A percentile compares a stretch with the other conserved stretches of the same genome.
These are phyloP conservation scores for Xylaria palmicola DNA, from an alignment of 495 filamentous ascomycete genomes.

Conservation along the genomic window DNA sequence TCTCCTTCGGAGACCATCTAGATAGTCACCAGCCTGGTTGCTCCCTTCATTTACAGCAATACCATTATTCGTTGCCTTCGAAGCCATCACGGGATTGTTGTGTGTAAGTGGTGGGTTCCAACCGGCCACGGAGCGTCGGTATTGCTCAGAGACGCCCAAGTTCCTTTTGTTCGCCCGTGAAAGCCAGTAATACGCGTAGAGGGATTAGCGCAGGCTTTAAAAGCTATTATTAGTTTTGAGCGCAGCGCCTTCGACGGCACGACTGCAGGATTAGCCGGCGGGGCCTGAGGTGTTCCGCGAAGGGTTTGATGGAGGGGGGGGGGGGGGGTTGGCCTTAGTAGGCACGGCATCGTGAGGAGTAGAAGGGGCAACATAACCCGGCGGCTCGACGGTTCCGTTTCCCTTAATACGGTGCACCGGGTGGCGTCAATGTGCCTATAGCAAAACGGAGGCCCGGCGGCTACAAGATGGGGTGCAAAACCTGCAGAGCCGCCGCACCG, in stretches of 20 bases:
- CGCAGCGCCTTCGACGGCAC: background rate
- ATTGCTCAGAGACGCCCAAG: too few species aligned
- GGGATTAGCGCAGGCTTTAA: background rate
- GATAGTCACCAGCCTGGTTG: background rate
- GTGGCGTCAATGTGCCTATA: constrained; percentile 2
- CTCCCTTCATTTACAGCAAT: background rate
- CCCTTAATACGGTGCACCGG: background rate
- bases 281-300: background rate
- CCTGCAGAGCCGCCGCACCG: background rate
- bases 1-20: background rate
- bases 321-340: background rate
- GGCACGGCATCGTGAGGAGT: background rate
- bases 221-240: background rate
- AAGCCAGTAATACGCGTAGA: background rate
- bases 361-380: background rate
- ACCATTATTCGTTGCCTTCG: background rate
- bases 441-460: constrained; percentile 10
- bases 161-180: background rate
- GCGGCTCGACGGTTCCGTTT: background rate
- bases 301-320: background rate
- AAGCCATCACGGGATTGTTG: background rate
- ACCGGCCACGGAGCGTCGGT: too few species aligned
- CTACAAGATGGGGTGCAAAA: background rate
- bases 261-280: background rate
- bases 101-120: background rate